Conservation (phyloP, 176 grass and related monocot genomes). For the Hordeum vulgare region MorexV3_pseudomolecules_assembly NC_058523.1:131174851-131175350, state of each 20-base stretch:
- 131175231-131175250: slow-evolving; percentile 66
- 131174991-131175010: slow-evolving; percentile 5
- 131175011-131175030: slow-evolving; percentile 8
- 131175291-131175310: background rate
- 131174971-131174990: slow-evolving; percentile 9
- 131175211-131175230: slow-evolving; percentile 72
- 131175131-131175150: slow-evolving; percentile 22
- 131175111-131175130: slow-evolving; percentile 16
- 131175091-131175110: background rate
- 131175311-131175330: slow-evolving; percentile 1
- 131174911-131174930: background rate
- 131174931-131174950: slow-evolving; percentile 23
- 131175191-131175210: slow-evolving; percentile 45
- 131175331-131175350: background rate
- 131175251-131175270: slow-evolving; percentile 75
- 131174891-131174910: background rate
- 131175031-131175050: background rate
- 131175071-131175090: background rate
- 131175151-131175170: background rate
- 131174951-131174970: background rate
- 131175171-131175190: slow-evolving; percentile 22
- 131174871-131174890: background rate
- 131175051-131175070: background rate
- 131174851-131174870: background rate
- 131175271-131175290: slow-evolving; percentile 78